Percentiles rank a stretch among this genome's conserved stretches.
Conservation (phyloP, 139 green algal species). For the Pleodorina starrii region DNA sequence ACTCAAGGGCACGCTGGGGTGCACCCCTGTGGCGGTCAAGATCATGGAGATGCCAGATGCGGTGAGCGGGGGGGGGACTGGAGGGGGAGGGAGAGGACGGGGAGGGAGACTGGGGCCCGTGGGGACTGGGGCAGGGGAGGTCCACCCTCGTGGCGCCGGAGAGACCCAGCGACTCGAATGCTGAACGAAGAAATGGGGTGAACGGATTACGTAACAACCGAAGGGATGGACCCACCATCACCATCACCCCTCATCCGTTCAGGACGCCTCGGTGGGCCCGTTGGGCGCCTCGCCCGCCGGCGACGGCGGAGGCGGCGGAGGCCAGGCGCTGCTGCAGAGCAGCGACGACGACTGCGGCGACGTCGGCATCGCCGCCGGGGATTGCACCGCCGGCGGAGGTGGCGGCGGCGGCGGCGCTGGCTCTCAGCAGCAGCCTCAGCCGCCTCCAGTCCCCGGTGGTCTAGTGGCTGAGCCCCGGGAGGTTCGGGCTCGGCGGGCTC, state of each 20-base stretch:
- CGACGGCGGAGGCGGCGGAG: not conserved
- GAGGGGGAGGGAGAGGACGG: not conserved
- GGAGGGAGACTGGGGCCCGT: too few species aligned
- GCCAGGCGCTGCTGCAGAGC: not conserved
- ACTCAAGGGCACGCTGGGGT: conserved; percentile 12
- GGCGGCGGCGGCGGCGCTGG: not conserved
- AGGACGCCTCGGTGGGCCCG: too few species aligned
- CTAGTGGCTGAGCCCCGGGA: not conserved
- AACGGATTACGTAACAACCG: too few species aligned
- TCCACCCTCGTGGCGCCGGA: too few species aligned
- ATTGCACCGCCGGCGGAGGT: not conserved
- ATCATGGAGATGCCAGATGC: conserved; percentile 29
- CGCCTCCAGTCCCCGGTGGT: not conserved
- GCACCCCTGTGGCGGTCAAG: conserved; percentile 23
- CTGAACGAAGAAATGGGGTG: too few species aligned
- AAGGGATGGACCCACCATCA: too few species aligned
- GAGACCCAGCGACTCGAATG: too few species aligned
- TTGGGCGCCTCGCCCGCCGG: too few species aligned
- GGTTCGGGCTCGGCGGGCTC: not conserved
- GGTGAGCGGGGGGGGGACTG: not conserved
- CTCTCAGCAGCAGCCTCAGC: not conserved
- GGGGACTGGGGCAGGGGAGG: too few species aligned
- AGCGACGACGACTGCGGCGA: not conserved
- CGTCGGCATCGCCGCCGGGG: too few species aligned
- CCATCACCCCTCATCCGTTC: too few species aligned